Conservation (phyloP, 495 filamentous ascomycete genomes). For the Tuber umbilicatum region DNA sequence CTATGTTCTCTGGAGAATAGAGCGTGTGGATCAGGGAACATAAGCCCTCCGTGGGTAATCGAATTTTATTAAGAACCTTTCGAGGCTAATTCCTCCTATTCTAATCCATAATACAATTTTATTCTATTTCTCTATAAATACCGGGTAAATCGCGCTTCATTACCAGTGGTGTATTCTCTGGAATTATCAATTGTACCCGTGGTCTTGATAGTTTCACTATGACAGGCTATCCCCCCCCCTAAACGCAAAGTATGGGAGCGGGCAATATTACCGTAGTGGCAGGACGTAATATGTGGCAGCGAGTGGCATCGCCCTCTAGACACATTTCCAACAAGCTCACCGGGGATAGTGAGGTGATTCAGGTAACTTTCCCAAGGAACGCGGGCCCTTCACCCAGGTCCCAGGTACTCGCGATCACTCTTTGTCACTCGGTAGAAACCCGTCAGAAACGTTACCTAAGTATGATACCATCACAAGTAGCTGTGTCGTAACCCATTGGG, state of each 20-base stretch:
- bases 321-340: background rate
- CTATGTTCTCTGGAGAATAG: too few relatives aligned
- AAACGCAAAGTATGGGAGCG: too few relatives aligned
- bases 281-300: background rate
- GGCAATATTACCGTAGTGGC: background rate
- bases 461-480: background rate
- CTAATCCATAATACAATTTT: background rate
- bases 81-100: background rate
- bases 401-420: background rate
- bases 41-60: too few relatives aligned
- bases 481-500: background rate
- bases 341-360: background rate
- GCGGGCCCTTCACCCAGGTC: too few relatives aligned
- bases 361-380: background rate
- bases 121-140: background rate
- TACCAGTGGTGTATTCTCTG: too few relatives aligned
- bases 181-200: background rate
- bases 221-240: background rate
- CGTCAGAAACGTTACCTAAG: background rate
- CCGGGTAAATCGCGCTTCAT: background rate
- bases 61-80: too few relatives aligned
- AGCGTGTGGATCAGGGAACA: too few relatives aligned
- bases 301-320: too few relatives aligned
- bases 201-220: background rate
- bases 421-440: background rate